These are phyloP conservation scores for Pichia sp. DNA, from an alignment of 1,139 yeast species.

Conservation along the genomic window DNA sequence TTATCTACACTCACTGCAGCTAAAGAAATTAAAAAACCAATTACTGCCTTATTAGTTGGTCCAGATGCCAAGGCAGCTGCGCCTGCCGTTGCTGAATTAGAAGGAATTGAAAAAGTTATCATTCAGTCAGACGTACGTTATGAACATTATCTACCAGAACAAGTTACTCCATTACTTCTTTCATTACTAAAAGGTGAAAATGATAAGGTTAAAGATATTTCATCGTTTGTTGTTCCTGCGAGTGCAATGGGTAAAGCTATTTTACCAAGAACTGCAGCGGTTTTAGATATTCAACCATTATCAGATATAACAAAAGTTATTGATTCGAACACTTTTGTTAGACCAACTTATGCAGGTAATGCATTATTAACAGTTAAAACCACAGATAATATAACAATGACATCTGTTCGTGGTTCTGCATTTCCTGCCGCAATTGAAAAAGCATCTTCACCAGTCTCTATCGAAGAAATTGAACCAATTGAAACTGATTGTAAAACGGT, in stretches of 20 bases:
- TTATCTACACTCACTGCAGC: conserved; percentile 65
- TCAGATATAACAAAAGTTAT: conserved; percentile 71
- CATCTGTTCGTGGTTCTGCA: conserved; percentile 81
- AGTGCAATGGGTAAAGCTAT: conserved; percentile 84
- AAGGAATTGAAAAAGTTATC: conserved; percentile 41
- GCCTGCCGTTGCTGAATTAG: conserved; percentile 34
- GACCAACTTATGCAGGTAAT: conserved; percentile 97
- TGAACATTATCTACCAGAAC: conserved; percentile 60
- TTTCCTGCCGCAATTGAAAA: conserved; percentile 53
- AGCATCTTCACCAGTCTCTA: conserved; percentile 31
- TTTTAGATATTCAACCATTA: conserved; percentile 81
- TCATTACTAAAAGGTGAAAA: conserved; percentile 36
- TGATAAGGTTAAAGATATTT: conserved; percentile 46
- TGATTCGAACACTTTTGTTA: conserved; percentile 60
- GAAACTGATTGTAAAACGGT: conserved; percentile 38
- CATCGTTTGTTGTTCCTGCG: conserved; percentile 77
- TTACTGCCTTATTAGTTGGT: conserved; percentile 58
- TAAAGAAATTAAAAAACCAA: conserved; percentile 53
- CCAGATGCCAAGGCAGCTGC: conserved; percentile 41
- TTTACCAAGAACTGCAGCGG: conserved; percentile 81
- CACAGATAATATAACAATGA: conserved; percentile 55
- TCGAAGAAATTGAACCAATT: conserved; percentile 45
- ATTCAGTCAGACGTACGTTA: conserved; percentile 45
- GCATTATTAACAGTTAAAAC: conserved; percentile 80
- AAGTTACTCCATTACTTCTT: conserved; percentile 52